Conservation (phyloP, 2,329 filamentous ascomycete genomes). For the Lasiodiplodia gonubiensis region DNA sequence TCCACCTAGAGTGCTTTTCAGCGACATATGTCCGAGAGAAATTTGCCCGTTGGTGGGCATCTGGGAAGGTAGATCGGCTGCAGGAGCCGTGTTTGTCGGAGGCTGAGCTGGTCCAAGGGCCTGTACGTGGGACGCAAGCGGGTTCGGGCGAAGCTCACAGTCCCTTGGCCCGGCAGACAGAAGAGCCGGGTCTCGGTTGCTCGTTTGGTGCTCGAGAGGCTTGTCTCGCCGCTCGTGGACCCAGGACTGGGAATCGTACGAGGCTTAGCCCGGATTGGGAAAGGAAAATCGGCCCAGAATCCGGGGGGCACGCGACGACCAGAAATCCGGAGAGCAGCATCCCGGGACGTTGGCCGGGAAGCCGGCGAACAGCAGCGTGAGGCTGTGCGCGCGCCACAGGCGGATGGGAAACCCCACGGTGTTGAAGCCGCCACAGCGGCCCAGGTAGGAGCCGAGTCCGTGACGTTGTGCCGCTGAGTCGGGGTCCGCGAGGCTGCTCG, state of each 20-base stretch:
- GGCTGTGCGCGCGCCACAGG: slow-evolving; percentile 19
- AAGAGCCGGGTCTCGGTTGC: background rate
- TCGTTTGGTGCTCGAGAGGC: background rate
- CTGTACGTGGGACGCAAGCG: background rate
- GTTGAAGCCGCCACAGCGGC: slow-evolving; percentile 13
- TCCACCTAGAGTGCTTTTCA: background rate
- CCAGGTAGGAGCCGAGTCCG: slow-evolving; percentile 21
- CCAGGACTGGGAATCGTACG: background rate
- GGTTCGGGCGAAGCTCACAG: background rate
- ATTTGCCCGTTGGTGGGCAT: too few relatives aligned
- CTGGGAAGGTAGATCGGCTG: background rate
- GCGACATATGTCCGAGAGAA: background rate
- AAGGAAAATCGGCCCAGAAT: slow-evolving; percentile 2
- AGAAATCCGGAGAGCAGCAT: slow-evolving; percentile 3
- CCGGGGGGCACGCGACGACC: background rate
- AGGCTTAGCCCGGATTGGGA: background rate
- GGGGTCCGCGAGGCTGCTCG: slow-evolving; percentile 21
- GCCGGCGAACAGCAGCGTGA: slow-evolving; percentile 18
- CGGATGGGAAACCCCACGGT: slow-evolving; percentile 1
- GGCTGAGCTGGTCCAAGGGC: background rate
- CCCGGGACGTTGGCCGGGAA: background rate
- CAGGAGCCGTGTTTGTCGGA: background rate
- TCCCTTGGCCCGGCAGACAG: background rate
- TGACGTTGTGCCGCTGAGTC: slow-evolving; percentile 11
- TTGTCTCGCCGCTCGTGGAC: background rate